These are phyloP conservation scores for Mortierella sp. DNA, from an alignment of 371 early-diverging fungal genomes.

Conservation along the genomic window DNA sequence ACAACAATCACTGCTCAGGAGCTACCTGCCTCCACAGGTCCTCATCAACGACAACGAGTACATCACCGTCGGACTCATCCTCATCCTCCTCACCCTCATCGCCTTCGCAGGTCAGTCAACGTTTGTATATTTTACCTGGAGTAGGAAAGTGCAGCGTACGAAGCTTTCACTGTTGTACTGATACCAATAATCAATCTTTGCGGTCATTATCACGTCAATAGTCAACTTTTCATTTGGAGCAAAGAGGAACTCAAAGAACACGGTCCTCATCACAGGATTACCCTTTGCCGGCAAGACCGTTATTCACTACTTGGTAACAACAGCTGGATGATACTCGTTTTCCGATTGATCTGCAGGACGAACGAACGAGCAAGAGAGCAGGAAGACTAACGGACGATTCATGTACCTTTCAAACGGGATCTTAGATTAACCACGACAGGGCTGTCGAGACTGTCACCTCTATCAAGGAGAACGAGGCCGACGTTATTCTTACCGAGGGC, in stretches of 20 bases:
- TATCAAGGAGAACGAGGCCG: constrained; percentile 81
- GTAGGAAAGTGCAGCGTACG: no score
- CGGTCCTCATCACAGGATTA: constrained; percentile 68
- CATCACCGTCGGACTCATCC: constrained; percentile 22
- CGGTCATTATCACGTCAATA: not conserved
- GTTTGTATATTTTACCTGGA: not conserved
- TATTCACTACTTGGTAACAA: constrained; percentile 61
- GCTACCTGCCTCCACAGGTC: constrained; percentile 37
- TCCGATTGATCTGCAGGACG: not conserved
- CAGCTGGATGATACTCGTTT: no score
- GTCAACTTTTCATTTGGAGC: constrained; percentile 27
- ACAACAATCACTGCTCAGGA: constrained; percentile 18
- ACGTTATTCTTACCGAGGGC: constrained; percentile 58
- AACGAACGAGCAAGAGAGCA: not conserved
- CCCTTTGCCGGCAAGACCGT: constrained; percentile 72
- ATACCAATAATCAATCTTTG: not conserved
- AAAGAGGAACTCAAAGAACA: constrained; percentile 59
- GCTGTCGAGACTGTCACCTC: constrained; percentile 73
- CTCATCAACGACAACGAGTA: constrained; percentile 43
- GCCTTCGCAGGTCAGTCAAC: constrained; percentile 28
- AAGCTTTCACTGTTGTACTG: not conserved
- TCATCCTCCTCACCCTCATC: constrained; percentile 23
- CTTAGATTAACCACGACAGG: constrained; percentile 68
- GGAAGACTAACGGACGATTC: not conserved
- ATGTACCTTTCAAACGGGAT: not conserved